Evolutionary conservation across 345 rosid genomes (phyloP).

Genomic region (Trapa incisa): DNA sequence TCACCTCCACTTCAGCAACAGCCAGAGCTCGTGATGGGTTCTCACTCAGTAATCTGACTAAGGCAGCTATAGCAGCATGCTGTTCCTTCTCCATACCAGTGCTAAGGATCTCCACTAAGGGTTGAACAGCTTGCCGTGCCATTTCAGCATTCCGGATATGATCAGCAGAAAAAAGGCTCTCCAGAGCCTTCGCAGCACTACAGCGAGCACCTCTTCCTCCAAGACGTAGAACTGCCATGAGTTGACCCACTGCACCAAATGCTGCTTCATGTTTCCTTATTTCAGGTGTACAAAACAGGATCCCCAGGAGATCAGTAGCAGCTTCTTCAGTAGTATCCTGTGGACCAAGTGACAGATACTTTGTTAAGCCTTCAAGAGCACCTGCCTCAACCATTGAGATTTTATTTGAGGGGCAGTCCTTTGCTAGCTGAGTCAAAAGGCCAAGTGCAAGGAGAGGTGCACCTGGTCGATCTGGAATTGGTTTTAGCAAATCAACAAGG

Average conservation of each 20-base stretch:
- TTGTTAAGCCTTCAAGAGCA: slow-evolving; percentile 83
- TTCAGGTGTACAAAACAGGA: slow-evolving; percentile 79
- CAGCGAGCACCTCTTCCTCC: slow-evolving; percentile 98
- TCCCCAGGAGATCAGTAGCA: slow-evolving; percentile 85
- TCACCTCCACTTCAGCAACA: slow-evolving; percentile 97
- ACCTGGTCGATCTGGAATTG: slow-evolving; percentile 99
- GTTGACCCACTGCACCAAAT: slow-evolving; percentile 88
- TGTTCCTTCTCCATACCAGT: slow-evolving; percentile 94
- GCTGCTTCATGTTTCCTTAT: slow-evolving; percentile 96
- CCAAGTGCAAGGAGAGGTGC: slow-evolving; percentile 91
- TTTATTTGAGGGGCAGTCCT: slow-evolving; percentile 80
- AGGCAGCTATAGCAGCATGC: slow-evolving; percentile 96
- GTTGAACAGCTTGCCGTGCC: slow-evolving; percentile 95
- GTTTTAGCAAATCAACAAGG: slow-evolving; percentile 94
- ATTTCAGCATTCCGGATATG: slow-evolving; percentile 93
- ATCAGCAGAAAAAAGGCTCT: slow-evolving; percentile 90
- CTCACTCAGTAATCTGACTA: slow-evolving; percentile 89
- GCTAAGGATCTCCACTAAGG: slow-evolving; percentile 92
- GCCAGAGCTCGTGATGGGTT: slow-evolving; percentile 92
- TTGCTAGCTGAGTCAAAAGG: slow-evolving; percentile 84
- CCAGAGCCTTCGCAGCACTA: slow-evolving; percentile 95
- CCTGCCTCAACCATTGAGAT: slow-evolving; percentile 96
- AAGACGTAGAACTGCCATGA: slow-evolving; percentile 87
- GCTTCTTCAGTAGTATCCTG: slow-evolving; percentile 99
- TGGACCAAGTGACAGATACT: slow-evolving; percentile 96